Base-by-base conservation (phyloP, 2,329 filamentous ascomycete genomes). In the Raffaelea albimanens region DNA sequence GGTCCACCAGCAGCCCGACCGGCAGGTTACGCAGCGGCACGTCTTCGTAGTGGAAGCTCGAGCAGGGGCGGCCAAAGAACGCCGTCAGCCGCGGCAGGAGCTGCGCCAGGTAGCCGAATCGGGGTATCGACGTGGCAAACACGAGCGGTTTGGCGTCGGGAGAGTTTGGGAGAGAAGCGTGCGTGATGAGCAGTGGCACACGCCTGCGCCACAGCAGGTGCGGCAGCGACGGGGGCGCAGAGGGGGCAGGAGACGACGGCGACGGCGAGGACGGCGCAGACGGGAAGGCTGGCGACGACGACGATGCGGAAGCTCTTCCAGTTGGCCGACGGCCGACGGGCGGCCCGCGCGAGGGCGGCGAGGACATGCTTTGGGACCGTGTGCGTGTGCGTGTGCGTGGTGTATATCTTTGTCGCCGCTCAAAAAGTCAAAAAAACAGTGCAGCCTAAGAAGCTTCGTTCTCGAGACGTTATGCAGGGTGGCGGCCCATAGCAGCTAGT, bases 31-130 rank as follows among this genome's bases (percentile, higher is more conserved):
- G 68, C 49, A 76, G 64, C 52, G 73, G 69, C 16, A 78, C 64
- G 46, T 72, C 67, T 50, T 78, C 73, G 56, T 76, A 74, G 58
- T 78, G 72, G 58, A 80, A 80, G 60, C 74, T 78, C 29, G 74
- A 77, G 62, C 75, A 78, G 3, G 74, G 66, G 10, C 58, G 47
- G 50, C 67, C 66, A 60, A 78, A 80, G 59, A 78, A 80, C 52
- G 69, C 62, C 1, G 68, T 63, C 42, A 80, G 66, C 23, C 76
- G 73, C 21, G 77, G 76, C 39, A 78, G 66, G 29, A 80, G 67
- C 51, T 79, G 65, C 11, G 77, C 71, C 9, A 80, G 68, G 63
- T 80, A 81, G 62, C 73, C 71, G 61, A 80, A 77, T 55, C 77
- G 75, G 42, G 77, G 75, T 49, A 80, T 64, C 45, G 67, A 67